Evolutionary conservation across 352 stramenopile species (phyloP).

Genomic region (Pelagophyceae sp.): DNA sequence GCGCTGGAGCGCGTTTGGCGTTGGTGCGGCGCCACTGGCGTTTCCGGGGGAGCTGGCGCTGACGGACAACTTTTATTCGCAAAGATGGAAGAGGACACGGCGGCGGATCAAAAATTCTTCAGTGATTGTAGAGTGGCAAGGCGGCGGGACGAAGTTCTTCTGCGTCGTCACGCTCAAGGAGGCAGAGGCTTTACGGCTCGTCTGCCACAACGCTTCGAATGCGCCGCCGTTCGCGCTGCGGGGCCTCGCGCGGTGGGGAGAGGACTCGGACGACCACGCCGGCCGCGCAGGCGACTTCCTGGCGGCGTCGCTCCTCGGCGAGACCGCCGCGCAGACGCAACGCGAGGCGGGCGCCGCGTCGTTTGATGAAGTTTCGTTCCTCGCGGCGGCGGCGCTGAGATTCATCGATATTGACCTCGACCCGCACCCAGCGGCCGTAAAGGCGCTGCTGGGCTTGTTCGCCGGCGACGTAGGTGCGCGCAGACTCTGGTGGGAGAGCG

Average conservation of each 20-base stretch:
- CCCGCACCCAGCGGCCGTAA: neutral
- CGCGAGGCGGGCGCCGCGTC: no score
- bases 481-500: neutral
- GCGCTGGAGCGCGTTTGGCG: no score
- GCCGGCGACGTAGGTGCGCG: neutral
- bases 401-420: constrained; percentile 9
- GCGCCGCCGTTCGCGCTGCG: neutral
- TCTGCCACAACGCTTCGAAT: neutral
- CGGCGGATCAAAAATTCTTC: constrained; percentile 83
- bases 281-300: neutral
- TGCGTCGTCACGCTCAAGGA: neutral
- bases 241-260: neutral
- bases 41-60: constrained; percentile 24
- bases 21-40: neutral
- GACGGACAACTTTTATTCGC: constrained; percentile 69
- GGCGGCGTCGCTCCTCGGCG: neutral
- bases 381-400: neutral
- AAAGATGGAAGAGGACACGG: constrained; percentile 67
- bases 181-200: neutral
- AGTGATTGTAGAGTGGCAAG: constrained; percentile 77
- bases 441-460: neutral
- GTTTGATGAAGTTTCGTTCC: no score
- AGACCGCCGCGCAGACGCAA: neutral
- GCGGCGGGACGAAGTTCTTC: no score
- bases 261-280: neutral